Evolutionary conservation across 148 eudicot genomes (phyloP).

Genomic region (Rhododendron vialii): DNA sequence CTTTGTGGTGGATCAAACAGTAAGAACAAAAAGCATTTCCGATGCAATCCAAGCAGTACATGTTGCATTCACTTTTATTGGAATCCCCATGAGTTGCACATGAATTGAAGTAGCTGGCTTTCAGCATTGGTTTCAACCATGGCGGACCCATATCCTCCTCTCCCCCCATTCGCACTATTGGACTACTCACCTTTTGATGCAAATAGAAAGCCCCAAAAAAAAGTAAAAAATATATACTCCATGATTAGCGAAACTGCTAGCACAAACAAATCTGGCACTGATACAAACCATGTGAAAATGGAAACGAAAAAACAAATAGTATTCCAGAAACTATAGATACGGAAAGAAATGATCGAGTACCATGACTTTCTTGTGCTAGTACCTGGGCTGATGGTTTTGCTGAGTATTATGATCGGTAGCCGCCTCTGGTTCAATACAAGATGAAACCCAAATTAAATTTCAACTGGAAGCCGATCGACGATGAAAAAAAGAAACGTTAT

Average conservation of each 20-base stretch:
- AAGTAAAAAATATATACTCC: background rate
- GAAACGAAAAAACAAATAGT: background rate
- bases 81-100: constrained; percentile 34
- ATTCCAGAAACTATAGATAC: background rate
- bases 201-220: background rate
- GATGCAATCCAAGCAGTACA: constrained; percentile 52
- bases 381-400: background rate
- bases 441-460: constrained; percentile 3
- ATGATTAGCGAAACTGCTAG: background rate
- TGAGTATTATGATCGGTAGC: background rate
- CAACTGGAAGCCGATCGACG: background rate
- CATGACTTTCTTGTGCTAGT: background rate
- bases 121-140: constrained; percentile 45
- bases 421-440: background rate
- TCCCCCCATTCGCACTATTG: constrained; percentile 14
- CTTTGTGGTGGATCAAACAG: constrained; percentile 40
- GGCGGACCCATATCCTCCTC: constrained; percentile 27
- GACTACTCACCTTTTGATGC: constrained; percentile 30
- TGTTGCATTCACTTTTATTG: constrained; percentile 44
- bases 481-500: background rate
- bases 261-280: background rate
- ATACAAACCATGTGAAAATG: background rate
- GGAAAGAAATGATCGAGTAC: background rate
- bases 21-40: constrained; percentile 41
- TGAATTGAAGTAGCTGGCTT: constrained; percentile 27